Base-by-base conservation (phyloP, 1,284 basidiomycete species). In the Cystobasidium pallidum region DNA sequence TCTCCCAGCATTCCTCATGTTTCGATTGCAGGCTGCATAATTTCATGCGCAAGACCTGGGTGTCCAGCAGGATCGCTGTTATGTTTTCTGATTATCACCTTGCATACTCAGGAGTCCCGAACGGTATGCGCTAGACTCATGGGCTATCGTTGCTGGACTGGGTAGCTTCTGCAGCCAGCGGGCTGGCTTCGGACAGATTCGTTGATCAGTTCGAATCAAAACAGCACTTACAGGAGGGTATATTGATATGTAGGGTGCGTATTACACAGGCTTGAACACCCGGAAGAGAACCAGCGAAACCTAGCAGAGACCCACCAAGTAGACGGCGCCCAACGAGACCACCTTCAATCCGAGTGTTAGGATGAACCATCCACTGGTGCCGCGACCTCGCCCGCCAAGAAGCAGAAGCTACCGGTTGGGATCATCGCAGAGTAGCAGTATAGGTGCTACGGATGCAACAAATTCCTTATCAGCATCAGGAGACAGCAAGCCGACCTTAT, bases 341-440 rank as follows among this genome's bases (percentile, higher is more conserved):
- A 51, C 49, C 8, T 51, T 51, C 26, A 11, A 30, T 21, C 13
- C 21, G 19, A 36, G 11, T 28, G 52, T 6, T 6, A 34, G 54
- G 19, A n/a, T 34, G 30, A 10, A n/a, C 4, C 54, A 30, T 6
- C 54, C 58, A 26, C 39, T 61, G 3, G 39, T 30, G 19, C 6
- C 39, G 10, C 58, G 58, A 61, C 58, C 58, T 7, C 34, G 58
- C 21, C 58, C 58, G 45, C 58, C 58, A 13, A 41, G 58, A 61
- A 41, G 39, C 41, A 61, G 21, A 21, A 61, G 39, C 34, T 32
- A 6, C 39, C 34, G 41, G 10, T 26, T 61, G 39, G 41, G 36
- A 1, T 61, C 58, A 24, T 61, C 58, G 15, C 36, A 41, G 39
- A 61, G n/a, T 34, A 61, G 58, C 36, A 59, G 39, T 21, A 61